Base-by-base conservation (phyloP, 2,329 filamentous ascomycete genomes). In the Davidsoniella eucalypti region DNA sequence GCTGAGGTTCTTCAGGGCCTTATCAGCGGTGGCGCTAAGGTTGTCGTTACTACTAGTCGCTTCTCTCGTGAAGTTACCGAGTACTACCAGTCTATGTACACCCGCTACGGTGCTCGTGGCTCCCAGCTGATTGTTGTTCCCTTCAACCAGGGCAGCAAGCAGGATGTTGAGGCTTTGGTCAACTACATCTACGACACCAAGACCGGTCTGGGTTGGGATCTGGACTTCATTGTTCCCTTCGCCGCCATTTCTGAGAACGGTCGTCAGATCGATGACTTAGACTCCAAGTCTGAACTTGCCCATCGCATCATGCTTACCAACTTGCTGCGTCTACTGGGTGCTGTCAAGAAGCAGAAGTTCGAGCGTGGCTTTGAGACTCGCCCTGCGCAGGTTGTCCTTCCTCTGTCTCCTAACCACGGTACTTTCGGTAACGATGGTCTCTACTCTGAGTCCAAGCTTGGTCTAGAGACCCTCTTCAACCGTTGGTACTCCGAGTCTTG, bases 271-370 rank as follows among this genome's bases (percentile, higher is more conserved):
- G 92, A 98, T 63, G 82, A 73, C 63, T 88, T 98, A 56, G 93
- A 98, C 67, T 95, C 88, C 56, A 94, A 92, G 67, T 96, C 92
- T 12, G 92, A 98, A 70, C 80, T 98, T 56, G 92, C 92, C 57
- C 92, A 98, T 66, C 86, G 92, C 56, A 95, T 98, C 70, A 96
- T 98, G 92, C 72, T 98, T 64, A 98, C 92, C 61, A 98, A 98
- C 67, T 73, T 98, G 8, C 72, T 96, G 56, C 87, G 92, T 58
- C 81, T 98, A 54, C 75, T 98, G 50, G 92, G 92, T 58, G 79
- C 71, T 56, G 82, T 98, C 68, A 98, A 96, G 75, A 68, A 80
- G 5, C 84, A 96, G 65, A 98, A 98, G 73, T 75, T 82, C 25
- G 75, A 82, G 56, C 80, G 84, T 57, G 87, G 85, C 52, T 94